A percentile compares a stretch with the other conserved stretches of the same genome.
phyloP scores from a whole-genome alignment of 495 filamentous ascomycete genomes.

The Xylaria bambusicola region DNA sequence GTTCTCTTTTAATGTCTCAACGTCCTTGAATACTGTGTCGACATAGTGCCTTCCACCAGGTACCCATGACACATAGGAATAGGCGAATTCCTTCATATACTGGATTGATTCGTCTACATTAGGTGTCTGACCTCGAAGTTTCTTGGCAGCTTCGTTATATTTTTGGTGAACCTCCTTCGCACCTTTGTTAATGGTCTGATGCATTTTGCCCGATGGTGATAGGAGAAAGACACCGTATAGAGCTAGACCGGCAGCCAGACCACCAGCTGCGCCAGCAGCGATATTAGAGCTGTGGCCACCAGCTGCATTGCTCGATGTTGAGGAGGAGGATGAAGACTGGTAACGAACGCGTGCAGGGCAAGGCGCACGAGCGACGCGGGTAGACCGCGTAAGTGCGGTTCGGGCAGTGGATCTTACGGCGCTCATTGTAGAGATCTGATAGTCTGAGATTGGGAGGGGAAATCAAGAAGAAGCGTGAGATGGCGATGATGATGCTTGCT shows the following conservation, averaged over 20 bases:
- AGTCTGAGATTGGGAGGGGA: too few relatives aligned
- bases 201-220: conserved; percentile 55
- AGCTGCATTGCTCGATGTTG: conserved; percentile 28
- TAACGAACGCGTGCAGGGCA: conserved; percentile 37
- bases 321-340: conserved; percentile 48
- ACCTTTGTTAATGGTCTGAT: conserved; percentile 44
- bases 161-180: conserved; percentile 54
- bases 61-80: conserved; percentile 64
- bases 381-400: conserved; percentile 4
- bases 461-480: too few relatives aligned
- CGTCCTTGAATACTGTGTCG: conserved; percentile 62
- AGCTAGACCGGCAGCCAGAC: conserved; percentile 35
- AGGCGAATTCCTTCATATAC: conserved; percentile 58
- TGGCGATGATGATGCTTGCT: too few relatives aligned
- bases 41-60: conserved; percentile 64
- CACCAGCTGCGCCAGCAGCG: conserved; percentile 53
- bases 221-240: conserved; percentile 59
- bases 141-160: conserved; percentile 51
- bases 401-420: conserved; percentile 9
- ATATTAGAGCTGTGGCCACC: conserved; percentile 45
- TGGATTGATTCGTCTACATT: conserved; percentile 59
- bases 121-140: conserved; percentile 55
- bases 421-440: conserved; percentile 12
- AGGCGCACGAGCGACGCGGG: conserved; percentile 3
- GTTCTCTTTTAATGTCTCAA: conserved; percentile 59